Evolutionary conservation across 805 yeast species (phyloP).

Genomic region (Tetrapisispora pingtungensis): DNA sequence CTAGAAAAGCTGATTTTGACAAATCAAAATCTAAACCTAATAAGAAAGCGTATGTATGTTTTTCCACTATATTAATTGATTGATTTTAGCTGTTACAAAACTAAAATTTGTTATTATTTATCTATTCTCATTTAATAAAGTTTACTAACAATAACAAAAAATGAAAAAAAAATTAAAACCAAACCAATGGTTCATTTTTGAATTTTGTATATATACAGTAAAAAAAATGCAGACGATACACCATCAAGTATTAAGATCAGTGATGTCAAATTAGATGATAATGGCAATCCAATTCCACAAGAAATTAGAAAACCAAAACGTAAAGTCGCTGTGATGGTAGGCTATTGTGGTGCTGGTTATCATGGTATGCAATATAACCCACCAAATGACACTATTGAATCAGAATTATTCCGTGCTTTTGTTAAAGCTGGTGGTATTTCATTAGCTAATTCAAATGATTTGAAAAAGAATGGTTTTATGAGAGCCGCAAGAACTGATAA

Average conservation of each 20-base stretch:
- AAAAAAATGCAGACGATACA: conserved; percentile 7
- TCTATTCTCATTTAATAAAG: not conserved
- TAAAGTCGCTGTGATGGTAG: conserved; percentile 82
- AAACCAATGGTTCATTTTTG: too few species aligned
- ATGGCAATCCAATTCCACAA: conserved; percentile 50
- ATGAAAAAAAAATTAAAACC: too few species aligned
- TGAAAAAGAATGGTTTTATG: conserved; percentile 80
- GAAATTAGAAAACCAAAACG: conserved; percentile 71
- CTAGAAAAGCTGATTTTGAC: conserved; percentile 22
- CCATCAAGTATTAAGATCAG: conserved; percentile 5
- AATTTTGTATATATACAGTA: too few species aligned
- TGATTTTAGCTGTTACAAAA: too few species aligned
- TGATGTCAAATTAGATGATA: conserved; percentile 36
- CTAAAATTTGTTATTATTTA: not conserved
- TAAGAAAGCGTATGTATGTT: conserved; percentile 24
- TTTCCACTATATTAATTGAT: not conserved
- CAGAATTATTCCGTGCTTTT: conserved; percentile 74
- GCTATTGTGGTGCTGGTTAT: conserved; percentile 93
- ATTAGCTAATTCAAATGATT: conserved; percentile 73
- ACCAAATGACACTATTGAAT: conserved; percentile 80
- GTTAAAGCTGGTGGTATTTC: conserved; percentile 83
- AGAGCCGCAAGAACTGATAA: conserved; percentile 86
- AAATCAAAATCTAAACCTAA: conserved; percentile 10
- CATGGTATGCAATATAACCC: conserved; percentile 95
- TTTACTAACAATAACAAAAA: not conserved